Base-by-base conservation (phyloP, 805 yeast species). In the Candida orba region DNA sequence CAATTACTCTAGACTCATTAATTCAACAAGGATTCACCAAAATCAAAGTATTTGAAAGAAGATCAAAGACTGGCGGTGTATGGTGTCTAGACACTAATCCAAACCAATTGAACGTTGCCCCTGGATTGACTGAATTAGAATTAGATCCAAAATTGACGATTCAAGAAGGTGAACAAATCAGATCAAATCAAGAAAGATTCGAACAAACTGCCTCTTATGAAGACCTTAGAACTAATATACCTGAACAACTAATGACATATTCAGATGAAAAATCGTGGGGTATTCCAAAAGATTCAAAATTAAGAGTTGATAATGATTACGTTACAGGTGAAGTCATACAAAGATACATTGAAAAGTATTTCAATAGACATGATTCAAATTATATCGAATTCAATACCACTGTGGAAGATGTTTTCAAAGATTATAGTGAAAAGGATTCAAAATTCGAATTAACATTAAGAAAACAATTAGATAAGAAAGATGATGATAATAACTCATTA, bases 291-390 rank as follows among this genome's bases (percentile, higher is more conserved):
- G 58, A 52, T 4, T 52, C 51, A 7, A n/a, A 36, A 6, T 29
- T 32, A 15, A 58, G 58, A 55, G 33, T 56, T 64, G 37, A 74
- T 66, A 34, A 55, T 54, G n/a, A 81, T 18, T 45, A 45, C 17
- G 45, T 45, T 6, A 36, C 30, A 13, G 45, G 88, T 41, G 44
- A 52, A 1, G 79, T 75, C 20, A 85, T 85, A 9, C 67, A 69
- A 32, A 51, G 69, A 24, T 86, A 85, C 59, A 56, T 85, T 41
- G 62, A 67, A 35, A 47, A 62, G 13, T 85, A 81, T 52, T 52
- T 74, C 18, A 15, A 44, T 2, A 55, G 65, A 51, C 38, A 9
- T 48, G 7, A 60, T 59, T 8, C 48, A 10, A 27, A 27, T 2
- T 27, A 56, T 6, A 46, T 71, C 5, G 55, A 52, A 1, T 52